phyloP scores from a whole-genome alignment of 192 early-diverging fungal species.

The Coemansia biformis region DNA sequence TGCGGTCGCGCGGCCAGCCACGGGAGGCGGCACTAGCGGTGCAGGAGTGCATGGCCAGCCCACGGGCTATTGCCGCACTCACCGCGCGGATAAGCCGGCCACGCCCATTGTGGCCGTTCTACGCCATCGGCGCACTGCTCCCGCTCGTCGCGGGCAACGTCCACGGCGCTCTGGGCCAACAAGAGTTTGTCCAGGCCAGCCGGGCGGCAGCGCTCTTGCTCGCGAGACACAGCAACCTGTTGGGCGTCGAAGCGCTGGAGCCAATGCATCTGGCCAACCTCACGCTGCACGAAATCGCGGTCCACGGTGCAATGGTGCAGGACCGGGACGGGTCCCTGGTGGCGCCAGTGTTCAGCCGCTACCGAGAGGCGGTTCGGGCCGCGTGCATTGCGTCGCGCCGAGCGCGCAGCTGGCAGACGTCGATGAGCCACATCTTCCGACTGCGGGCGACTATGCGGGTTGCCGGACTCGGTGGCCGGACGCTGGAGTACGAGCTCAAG shows the following conservation, averaged over 20 bases:
- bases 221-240: conserved; percentile 1
- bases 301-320: conserved; percentile 8
- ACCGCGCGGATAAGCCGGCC: conserved; percentile 7
- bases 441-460: conserved; percentile 13
- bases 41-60: conserved; percentile 22
- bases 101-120: conserved; percentile 28
- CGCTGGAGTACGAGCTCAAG: conserved; percentile 24
- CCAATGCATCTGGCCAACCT: conserved; percentile 27
- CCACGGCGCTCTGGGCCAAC: not conserved
- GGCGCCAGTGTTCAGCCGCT: conserved; percentile 10
- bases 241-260: conserved; percentile 15
- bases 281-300: conserved; percentile 35
- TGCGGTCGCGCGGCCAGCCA: conserved; percentile 20
- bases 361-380: conserved; percentile 24
- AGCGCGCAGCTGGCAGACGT: conserved; percentile 37
- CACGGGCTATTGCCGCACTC: conserved; percentile 15
- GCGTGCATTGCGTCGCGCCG: conserved; percentile 29
- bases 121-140: conserved; percentile 22
- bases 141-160: conserved; percentile 26
- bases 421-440: conserved; percentile 42
- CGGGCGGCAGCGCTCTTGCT: conserved; percentile 20
- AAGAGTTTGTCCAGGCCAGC: conserved; percentile 20
- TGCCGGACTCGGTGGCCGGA: not conserved
- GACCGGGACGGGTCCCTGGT: not conserved
- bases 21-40: conserved; percentile 8